phyloP scores from a whole-genome alignment of 768 basidiomycete genomes.

The Bullera alba region DNA sequence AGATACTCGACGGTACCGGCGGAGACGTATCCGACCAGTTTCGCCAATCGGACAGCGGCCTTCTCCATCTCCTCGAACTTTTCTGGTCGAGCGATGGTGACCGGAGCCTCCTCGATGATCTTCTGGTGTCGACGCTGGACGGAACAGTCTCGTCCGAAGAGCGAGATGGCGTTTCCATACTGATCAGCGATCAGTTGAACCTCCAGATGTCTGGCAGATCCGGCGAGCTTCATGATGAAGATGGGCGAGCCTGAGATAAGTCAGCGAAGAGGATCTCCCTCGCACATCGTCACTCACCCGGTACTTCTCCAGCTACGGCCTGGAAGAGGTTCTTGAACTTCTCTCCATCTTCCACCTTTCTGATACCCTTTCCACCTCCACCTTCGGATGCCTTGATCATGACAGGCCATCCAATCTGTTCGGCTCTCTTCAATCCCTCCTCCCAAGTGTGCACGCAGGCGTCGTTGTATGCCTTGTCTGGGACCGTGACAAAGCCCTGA shows the following conservation, averaged over 20 bases:
- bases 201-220: slow-evolving; percentile 93
- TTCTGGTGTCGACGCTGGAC: slow-evolving; percentile 99
- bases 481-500: slow-evolving; percentile 87
- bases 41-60: slow-evolving; percentile 97
- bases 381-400: slow-evolving; percentile 99
- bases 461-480: slow-evolving; percentile 75
- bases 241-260: slow-evolving; percentile 82
- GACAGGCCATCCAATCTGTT: slow-evolving; percentile 88
- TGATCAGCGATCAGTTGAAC: slow-evolving; percentile 98
- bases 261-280: slow-evolving; percentile 49
- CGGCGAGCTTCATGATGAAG: slow-evolving; percentile 99
- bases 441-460: slow-evolving; percentile 86
- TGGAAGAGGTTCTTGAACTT: slow-evolving; percentile 90
- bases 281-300: slow-evolving; percentile 56
- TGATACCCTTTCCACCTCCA: slow-evolving; percentile 97
- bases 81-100: slow-evolving; percentile 87
- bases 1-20: slow-evolving; percentile 99
- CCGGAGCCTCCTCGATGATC: slow-evolving; percentile 99
- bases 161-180: slow-evolving; percentile 96
- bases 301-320: slow-evolving; percentile 92
- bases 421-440: slow-evolving; percentile 73
- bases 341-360: slow-evolving; percentile 80
- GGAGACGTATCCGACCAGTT: slow-evolving; percentile 96
- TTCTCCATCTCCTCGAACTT: slow-evolving; percentile 98
- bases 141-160: slow-evolving; percentile 98